Base-by-base conservation (phyloP, 1,139 yeast species). In the Saccharomycopsis phalli region DNA sequence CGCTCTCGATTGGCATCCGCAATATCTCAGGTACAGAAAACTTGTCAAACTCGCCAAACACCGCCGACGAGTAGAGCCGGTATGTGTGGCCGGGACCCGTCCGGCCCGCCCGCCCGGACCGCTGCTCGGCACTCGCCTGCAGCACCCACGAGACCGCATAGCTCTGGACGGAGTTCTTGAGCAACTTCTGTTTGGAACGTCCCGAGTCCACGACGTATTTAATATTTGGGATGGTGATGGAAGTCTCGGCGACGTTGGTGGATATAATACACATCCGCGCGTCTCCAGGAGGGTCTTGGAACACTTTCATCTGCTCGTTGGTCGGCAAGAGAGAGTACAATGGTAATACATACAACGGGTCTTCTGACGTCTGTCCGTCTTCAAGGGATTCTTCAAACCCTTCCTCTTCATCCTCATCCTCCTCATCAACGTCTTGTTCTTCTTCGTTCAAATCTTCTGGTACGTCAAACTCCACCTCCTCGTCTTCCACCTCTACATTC, bases 31-130 rank as follows among this genome's bases (percentile, higher is more conserved):
- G 98, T 42, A 67, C 69, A 19, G 93, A 71, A 52, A 91, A 91
- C 52, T 81, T 86, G 4, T 69, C 69, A 58, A 93, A 91, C 51
- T 82, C 91, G 46, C 78, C 74, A 57, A 70, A 93, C 6, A 93
- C 83, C 0, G 98, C 98, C n/a, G 97, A 88, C 0, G 98, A 88
- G 53, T 69, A 93, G 18, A 93, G 62, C 46, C 98, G 68, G 58
- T 93, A 93, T 58, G 96, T 86, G 55, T 93, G 98, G 41, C 99
- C 99, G 0, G 98, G 97, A 0, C 98, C 98, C 0, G 97, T 91
- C 73, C 99, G 82, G 57, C 98, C 99, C 38, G 99, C 98, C 70
- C 99, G 81, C 60, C 98, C 98, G 27, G 95, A 64, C 63, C 98
- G 72, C 65, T 93, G 99, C 49, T 77, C 93, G 0, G 98, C 93